Base-by-base conservation (phyloP, 108 stramenopile genomes). In the Nitzschia sp. region DNA sequence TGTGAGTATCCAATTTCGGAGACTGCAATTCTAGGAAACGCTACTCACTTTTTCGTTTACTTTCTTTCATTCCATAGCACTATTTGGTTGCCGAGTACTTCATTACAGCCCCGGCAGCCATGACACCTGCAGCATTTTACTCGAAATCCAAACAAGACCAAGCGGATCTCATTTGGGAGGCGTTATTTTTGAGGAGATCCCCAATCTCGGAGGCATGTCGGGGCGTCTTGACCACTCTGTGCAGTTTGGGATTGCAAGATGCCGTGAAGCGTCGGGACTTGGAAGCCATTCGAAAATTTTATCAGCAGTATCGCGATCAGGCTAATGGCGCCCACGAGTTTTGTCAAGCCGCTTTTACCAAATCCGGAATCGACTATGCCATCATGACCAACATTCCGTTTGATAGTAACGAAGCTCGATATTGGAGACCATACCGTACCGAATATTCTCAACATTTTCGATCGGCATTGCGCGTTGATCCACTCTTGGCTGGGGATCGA, bases 361-460 rank as follows among this genome's bases (percentile, higher is more conserved):
- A 64, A 19, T 80, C 92, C 3, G 87, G 93, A 19, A 75, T 97
- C 8, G 69, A 68, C 30, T 93, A 95, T 73, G 88, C 90, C 11
- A 80, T 97, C 34, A 95, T 95, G 94, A 97, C 96, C 1, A 97
- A 97, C 74, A 90, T 97, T 72, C 96, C 96, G 19, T 97, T 97
- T 62, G 93, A 92, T 46, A 48, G 78, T 31, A 78, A 48, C 24
- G 95, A 96, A 76, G 82, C 82, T 5, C 54, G 61, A 23, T 84
- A 93, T 58, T 96, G 92, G 92, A 72, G 82, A 29, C 91, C 92
- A 11, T 80, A 81, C 64, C 27, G 24, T 0, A 42, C 77, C 70
- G 61, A 76, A 23, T 91, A 84, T 66, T 78, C 90, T 1, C 46
- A 66, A 8, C 68, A 70, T 9, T 97, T 85, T 71, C 83, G 86